Conservation (phyloP, 2,329 filamentous ascomycete genomes). For the Pleomassaria siparia region DNA sequence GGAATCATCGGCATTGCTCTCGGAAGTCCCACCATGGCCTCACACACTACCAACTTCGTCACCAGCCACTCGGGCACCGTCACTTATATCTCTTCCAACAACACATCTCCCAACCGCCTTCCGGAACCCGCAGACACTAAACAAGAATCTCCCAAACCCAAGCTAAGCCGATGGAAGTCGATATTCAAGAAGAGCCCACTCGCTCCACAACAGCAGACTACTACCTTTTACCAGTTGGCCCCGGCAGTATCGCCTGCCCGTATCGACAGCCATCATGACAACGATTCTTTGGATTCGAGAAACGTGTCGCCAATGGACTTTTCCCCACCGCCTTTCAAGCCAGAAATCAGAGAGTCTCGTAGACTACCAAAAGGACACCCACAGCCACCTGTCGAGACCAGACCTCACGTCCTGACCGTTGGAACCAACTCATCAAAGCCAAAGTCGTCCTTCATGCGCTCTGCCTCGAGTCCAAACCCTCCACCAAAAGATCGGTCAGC, state of each 20-base stretch:
- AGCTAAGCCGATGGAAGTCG: slow-evolving; percentile 43
- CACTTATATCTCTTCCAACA: slow-evolving; percentile 21
- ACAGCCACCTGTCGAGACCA: slow-evolving; percentile 18
- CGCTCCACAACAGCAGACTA: slow-evolving; percentile 26
- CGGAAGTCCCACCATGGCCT: slow-evolving; percentile 39
- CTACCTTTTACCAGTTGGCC: slow-evolving; percentile 41
- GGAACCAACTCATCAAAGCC: slow-evolving; percentile 15
- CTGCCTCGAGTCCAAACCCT: slow-evolving; percentile 23
- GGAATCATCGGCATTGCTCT: slow-evolving; percentile 44
- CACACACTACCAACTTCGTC: slow-evolving; percentile 27
- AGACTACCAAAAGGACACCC: slow-evolving; percentile 23
- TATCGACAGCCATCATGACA: slow-evolving; percentile 37
- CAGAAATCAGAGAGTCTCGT: slow-evolving; percentile 32
- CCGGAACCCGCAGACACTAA: slow-evolving; percentile 6
- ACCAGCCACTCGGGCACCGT: slow-evolving; percentile 14
- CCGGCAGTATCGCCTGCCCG: slow-evolving; percentile 25
- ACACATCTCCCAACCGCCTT: slow-evolving; percentile 6
- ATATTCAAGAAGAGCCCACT: slow-evolving; percentile 38
- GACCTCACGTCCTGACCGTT: slow-evolving; percentile 23
- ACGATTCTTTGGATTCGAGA: slow-evolving; percentile 22
- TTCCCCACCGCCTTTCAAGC: slow-evolving; percentile 32
- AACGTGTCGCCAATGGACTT: slow-evolving; percentile 16
- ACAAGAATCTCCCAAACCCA: slow-evolving; percentile 31
- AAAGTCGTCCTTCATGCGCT: slow-evolving; percentile 17
- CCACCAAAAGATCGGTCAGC: slow-evolving; percentile 17